phyloP scores from a whole-genome alignment of 805 yeast genomes.

The Candida tammaniensis region DNA sequence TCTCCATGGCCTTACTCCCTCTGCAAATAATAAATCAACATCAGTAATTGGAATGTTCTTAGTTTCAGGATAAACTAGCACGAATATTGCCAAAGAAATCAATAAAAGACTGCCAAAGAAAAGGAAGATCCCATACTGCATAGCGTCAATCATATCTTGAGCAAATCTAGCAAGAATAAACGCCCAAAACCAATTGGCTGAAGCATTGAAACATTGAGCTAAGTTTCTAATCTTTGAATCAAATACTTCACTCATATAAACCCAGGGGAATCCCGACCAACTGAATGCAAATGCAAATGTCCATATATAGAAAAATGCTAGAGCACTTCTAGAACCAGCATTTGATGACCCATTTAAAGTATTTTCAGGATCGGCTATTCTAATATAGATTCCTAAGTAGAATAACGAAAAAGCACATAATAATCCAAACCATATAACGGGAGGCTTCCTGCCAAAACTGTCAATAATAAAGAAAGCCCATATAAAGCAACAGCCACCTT shows the following conservation, averaged over 20 bases:
- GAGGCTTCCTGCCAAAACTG: constrained; percentile 42
- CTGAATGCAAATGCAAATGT: constrained; percentile 41
- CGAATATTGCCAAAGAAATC: constrained; percentile 16
- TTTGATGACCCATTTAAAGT: constrained; percentile 16
- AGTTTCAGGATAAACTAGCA: constrained; percentile 37
- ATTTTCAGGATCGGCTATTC: constrained; percentile 31
- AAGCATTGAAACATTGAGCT: constrained; percentile 42
- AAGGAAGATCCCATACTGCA: constrained; percentile 45
- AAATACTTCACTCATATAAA: constrained; percentile 46
- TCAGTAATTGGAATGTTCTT: constrained; percentile 35
- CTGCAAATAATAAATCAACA: constrained; percentile 29
- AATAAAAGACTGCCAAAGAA: constrained; percentile 27
- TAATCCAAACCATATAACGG: constrained; percentile 34
- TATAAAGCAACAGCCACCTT: constrained; percentile 41
- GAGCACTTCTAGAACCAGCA: constrained; percentile 42
- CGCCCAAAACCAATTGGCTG: constrained; percentile 50
- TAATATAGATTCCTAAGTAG: constrained; percentile 48
- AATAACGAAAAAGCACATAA: constrained; percentile 45
- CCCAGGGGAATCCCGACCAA: constrained; percentile 50
- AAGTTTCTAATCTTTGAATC: constrained; percentile 42
- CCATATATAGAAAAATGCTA: constrained; percentile 47
- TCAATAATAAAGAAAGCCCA: constrained; percentile 49
- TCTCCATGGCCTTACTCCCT: constrained; percentile 28
- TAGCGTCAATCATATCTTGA: constrained; percentile 40
- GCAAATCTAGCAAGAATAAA: constrained; percentile 48